Conservation (phyloP, 345 rosid genomes). For the Bruguiera parviflora region DNA sequence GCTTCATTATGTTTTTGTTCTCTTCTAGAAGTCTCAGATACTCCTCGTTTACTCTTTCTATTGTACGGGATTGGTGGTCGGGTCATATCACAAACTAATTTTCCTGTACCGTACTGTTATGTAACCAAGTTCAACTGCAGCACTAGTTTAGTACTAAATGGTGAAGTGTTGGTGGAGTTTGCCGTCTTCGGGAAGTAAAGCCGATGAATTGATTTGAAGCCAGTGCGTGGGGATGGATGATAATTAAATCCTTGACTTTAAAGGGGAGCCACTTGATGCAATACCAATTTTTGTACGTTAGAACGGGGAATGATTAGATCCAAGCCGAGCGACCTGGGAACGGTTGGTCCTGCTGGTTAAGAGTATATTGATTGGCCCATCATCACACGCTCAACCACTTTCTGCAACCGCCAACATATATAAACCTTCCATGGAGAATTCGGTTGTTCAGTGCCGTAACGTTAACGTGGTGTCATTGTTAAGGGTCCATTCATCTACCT, state of each 20-base stretch:
- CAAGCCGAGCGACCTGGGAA: not conserved
- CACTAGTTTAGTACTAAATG: not conserved
- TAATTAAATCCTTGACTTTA: not conserved
- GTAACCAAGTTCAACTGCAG: not conserved
- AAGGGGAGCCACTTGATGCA: not conserved
- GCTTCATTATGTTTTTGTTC: too few relatives aligned
- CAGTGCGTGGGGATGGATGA: not conserved
- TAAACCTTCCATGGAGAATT: not conserved
- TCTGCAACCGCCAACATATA: not conserved
- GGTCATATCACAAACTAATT: not conserved
- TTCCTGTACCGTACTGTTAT: not conserved
- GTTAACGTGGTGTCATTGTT: not conserved
- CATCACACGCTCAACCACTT: not conserved
- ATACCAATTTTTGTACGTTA: not conserved
- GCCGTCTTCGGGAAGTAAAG: not conserved
- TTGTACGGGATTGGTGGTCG: too few relatives aligned
- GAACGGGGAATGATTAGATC: not conserved
- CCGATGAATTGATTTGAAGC: not conserved
- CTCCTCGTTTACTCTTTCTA: too few relatives aligned
- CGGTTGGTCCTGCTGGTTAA: not conserved
- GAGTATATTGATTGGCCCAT: not conserved
- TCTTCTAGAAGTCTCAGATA: too few relatives aligned
- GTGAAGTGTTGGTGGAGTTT: not conserved
- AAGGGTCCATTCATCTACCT: slow-evolving; percentile 7
- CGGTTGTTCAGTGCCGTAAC: not conserved